These are phyloP conservation scores for Sechiopsis laciniata DNA, from an alignment of 306 rosid genomes.

Conservation along the genomic window DNA sequence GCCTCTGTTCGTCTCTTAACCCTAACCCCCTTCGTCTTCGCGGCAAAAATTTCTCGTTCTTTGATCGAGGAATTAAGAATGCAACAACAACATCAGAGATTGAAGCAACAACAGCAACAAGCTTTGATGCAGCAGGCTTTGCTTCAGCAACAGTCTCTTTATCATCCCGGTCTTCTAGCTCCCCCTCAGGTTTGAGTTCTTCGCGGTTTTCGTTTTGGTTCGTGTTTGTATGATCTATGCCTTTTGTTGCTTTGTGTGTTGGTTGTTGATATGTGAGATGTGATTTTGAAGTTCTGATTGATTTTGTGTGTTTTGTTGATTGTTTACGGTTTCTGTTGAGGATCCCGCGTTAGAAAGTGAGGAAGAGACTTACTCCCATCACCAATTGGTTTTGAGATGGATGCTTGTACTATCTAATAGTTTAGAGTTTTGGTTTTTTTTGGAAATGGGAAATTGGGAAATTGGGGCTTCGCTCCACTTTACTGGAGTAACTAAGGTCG, in stretches of 20 bases:
- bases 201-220: background rate
- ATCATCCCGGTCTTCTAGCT: slow-evolving; percentile 92
- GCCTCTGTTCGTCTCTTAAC: slow-evolving; percentile 38
- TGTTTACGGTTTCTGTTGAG: too few relatives aligned
- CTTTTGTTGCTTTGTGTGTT: background rate
- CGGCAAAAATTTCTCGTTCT: slow-evolving; percentile 24
- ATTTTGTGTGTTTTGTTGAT: background rate
- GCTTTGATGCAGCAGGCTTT: slow-evolving; percentile 99
- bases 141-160: slow-evolving; percentile 89
- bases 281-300: background rate
- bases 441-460: too few relatives aligned
- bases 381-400: too few relatives aligned
- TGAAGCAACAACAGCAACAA: slow-evolving; percentile 87
- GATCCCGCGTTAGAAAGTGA: too few relatives aligned
- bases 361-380: too few relatives aligned
- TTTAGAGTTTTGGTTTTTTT: too few relatives aligned
- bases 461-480: too few relatives aligned
- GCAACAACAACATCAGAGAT: slow-evolving; percentile 73
- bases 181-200: slow-evolving; percentile 76
- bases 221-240: background rate
- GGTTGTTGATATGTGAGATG: background rate
- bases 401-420: too few relatives aligned
- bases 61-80: slow-evolving; percentile 37
- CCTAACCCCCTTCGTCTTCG: slow-evolving; percentile 50
- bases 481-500: too few relatives aligned